phyloP scores from a whole-genome alignment of 805 yeast species.

The Wickerhamiella kurtzmanii region DNA sequence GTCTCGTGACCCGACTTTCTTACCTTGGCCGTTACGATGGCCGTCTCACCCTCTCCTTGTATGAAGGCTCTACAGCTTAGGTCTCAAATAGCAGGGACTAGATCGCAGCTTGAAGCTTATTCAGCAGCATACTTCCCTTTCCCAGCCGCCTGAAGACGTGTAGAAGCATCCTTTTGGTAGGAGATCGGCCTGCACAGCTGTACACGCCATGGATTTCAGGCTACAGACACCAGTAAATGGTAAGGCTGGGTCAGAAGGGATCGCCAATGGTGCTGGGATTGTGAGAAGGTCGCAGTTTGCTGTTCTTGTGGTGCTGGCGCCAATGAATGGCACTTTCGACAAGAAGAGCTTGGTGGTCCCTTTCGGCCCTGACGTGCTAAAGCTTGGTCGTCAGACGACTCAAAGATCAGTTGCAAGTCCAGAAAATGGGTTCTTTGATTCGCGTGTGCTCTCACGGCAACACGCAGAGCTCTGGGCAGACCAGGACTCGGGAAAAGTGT shows the following conservation, averaged over 20 bases:
- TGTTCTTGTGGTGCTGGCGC: slow-evolving; percentile 47
- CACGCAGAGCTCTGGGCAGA: slow-evolving; percentile 87
- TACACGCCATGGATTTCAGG: neutral
- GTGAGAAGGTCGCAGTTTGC: slow-evolving; percentile 26
- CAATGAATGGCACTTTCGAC: slow-evolving; percentile 73
- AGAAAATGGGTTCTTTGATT: slow-evolving; percentile 86
- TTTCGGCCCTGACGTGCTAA: slow-evolving; percentile 63
- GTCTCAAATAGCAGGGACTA: no score
- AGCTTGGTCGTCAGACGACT: slow-evolving; percentile 74
- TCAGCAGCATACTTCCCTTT: no score
- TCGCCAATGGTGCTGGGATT: slow-evolving; percentile 7
- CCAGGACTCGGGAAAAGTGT: slow-evolving; percentile 46
- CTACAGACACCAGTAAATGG: neutral
- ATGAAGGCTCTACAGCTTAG: no score
- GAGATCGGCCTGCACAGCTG: neutral
- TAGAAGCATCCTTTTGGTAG: neutral
- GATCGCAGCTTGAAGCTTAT: no score
- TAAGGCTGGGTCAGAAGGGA: neutral
- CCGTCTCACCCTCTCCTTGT: no score
- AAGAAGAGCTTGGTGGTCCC: slow-evolving; percentile 72
- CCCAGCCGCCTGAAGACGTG: neutral
- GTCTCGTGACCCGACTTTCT: no score
- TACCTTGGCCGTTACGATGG: no score
- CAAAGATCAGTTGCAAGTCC: slow-evolving; percentile 40
- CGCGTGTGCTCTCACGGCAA: slow-evolving; percentile 80